phyloP scores from a whole-genome alignment of 1,284 basidiomycete species.

The Pisolithus thermaeus region DNA sequence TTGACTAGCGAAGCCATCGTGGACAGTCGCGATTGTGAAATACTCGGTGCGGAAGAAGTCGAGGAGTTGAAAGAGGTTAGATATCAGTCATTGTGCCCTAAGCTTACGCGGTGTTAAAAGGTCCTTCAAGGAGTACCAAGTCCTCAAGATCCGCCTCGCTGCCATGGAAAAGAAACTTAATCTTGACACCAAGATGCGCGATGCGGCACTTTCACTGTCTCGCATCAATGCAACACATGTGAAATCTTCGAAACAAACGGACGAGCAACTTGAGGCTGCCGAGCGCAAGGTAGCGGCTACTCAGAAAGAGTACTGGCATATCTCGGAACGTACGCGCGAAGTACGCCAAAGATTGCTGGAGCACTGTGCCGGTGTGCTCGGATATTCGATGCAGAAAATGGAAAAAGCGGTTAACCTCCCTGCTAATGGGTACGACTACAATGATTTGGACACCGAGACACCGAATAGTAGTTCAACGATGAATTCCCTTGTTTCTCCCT shows the following conservation, averaged over 20 bases:
- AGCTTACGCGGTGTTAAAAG: constrained; percentile 2
- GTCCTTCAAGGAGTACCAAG: constrained; percentile 55
- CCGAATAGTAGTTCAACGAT: constrained; percentile 45
- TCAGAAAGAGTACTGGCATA: constrained; percentile 63
- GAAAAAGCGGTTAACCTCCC: constrained; percentile 50
- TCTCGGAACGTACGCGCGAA: constrained; percentile 58
- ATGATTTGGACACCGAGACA: constrained; percentile 49
- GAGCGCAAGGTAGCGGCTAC: constrained; percentile 60
- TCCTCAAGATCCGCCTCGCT: constrained; percentile 54
- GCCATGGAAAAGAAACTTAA: constrained; percentile 65
- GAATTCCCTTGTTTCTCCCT: constrained; percentile 47
- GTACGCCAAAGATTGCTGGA: constrained; percentile 60
- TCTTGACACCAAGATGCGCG: constrained; percentile 76
- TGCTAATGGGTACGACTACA: constrained; percentile 26
- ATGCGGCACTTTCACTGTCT: constrained; percentile 66
- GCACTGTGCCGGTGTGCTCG: constrained; percentile 74
- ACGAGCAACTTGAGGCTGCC: constrained; percentile 63
- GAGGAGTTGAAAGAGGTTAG: constrained; percentile 85
- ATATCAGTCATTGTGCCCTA: constrained; percentile 8
- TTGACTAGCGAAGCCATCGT: constrained; percentile 84
- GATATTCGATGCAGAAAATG: constrained; percentile 58
- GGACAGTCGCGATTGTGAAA: constrained; percentile 69
- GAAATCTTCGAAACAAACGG: constrained; percentile 58
- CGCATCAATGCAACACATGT: constrained; percentile 60
- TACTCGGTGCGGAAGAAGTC: constrained; percentile 80